Evolutionary conservation across 1,284 basidiomycete genomes (phyloP), one percentile per base, ranked within the genome.

Genomic region (Moesziomyces sp.): DNA sequence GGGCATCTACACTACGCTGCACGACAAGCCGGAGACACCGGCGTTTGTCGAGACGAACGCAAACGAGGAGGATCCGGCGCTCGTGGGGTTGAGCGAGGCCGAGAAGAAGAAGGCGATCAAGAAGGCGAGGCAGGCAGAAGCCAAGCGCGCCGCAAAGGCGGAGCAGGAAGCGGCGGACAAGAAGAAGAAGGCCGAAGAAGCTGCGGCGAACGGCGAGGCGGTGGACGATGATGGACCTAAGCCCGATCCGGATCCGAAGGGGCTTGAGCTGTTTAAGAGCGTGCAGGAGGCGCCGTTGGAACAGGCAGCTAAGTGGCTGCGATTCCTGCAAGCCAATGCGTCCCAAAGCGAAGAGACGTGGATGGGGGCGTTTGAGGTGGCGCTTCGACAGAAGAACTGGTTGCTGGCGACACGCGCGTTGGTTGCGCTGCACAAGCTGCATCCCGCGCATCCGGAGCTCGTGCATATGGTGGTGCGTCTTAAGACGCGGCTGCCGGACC

Each of bases 301-400:
- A 50, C 89, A 89, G 16, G 94, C 94, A 0, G 87, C 88, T 55
- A 92, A 91, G 80, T 85, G 92, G 26, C 86, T 97, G 30, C 86
- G 86, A n/a, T 91, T 91, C 2, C 84, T 98, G 13, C 87, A 88
- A 19, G 86, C 85, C 3, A 85, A 82, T 18, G 76, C 80, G 5
- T 30, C 70, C 0, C n/a, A 87, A 1, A 86, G 89, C 52, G 84
- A 92, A 9, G 90, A 92, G 43, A 89, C 90, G 6, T 95, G 93
- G 91, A 84, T 90, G 46, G 87, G 88, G 0, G 87, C 88, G 2
- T 97, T 93, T 80, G 93, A 97, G 79, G 90, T 98, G 26, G 90
- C 91, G 24, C 84, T 92, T 21, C 87, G 93, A 53, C 87, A 91
- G 82, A 89, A 89, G 79, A 93, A 92, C 83, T 91, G 90, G 78